A percentile compares a stretch with the other conserved stretches of the same genome.
Conservation (phyloP, 1,139 yeast genomes). For the Protomyces inouyei region DNA sequence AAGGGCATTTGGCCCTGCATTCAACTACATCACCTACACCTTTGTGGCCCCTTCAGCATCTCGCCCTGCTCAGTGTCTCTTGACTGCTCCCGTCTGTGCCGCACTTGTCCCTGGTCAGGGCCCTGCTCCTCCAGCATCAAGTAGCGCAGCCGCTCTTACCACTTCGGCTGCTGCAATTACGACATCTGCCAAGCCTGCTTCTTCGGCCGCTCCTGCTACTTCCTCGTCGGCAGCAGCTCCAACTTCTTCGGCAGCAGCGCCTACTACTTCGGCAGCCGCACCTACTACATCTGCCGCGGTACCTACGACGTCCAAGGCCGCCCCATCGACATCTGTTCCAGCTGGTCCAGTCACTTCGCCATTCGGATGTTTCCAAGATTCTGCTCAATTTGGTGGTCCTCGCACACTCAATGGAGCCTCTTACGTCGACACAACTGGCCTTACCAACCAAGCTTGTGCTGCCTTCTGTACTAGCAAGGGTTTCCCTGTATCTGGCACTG, state of each 20-base stretch:
- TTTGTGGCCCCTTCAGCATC: neutral
- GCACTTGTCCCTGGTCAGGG: neutral
- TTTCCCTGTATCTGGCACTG: conserved; percentile 18
- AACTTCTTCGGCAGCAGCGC: neutral
- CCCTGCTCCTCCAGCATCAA: neutral
- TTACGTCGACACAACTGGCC: conserved; percentile 2
- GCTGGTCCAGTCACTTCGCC: neutral
- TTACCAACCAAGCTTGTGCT: conserved; percentile 16
- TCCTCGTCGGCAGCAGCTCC: neutral
- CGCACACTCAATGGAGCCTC: conserved; percentile 20
- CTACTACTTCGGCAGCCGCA: neutral
- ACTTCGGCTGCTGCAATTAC: neutral
- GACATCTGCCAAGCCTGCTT: neutral
- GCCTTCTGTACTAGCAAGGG: conserved; percentile 6
- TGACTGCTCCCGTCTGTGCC: neutral
- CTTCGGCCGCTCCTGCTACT: neutral
- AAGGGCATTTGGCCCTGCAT: neutral
- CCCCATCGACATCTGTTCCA: neutral
- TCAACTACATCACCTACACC: neutral
- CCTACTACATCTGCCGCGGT: neutral
- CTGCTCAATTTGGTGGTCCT: neutral
- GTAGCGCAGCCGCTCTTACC: neutral
- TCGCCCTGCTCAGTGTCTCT: conserved; percentile 3
- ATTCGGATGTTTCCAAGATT: conserved; percentile 4
- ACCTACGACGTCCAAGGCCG: neutral